Evolutionary conservation across 2,329 filamentous ascomycete genomes (phyloP), one percentile per base, ranked within the genome.

Genomic region (Verticillium alfalfae): DNA sequence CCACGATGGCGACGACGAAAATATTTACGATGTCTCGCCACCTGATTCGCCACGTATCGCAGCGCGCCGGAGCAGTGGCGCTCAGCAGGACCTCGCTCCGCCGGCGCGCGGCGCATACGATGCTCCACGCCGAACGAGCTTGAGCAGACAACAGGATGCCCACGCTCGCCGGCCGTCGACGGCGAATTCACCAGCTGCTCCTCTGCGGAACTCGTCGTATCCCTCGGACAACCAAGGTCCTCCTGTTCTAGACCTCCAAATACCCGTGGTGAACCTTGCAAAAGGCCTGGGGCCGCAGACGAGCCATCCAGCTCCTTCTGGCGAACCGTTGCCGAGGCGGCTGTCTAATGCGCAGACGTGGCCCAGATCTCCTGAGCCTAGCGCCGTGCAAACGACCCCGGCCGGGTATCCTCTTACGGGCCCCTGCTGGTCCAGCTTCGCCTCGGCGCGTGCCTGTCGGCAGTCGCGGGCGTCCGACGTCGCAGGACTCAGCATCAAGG

Each of bases 21-120:
- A 81, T 34, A 68, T 82, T 3, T 83, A 83, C 66, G 76, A 81
- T 62, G 78, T 78, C 5, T 81, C 80, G 2, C 80, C 81, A 0
- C 79, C 78, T 2, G 73, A 69, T 12, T 80, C 79, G 0, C 80
- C 80, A 5, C 64, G 65, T 7, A 10, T 58, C 9, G 26, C 56
- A 3, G 36, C 56, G 38, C 45, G 45, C n/a, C 26, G 45, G 18
- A 22, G 6, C 18, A 52, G 45, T 18, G 22, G 39, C n/a, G 22
- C 55, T 34, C 57, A 22, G 34, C 55, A 39, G 22, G 26, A 54
- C 26, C 18, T 41, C 57, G 45, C 16, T 12, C 45, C 26, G 45
- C 18, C 45, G 45, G 18, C 18, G n/a, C 22, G 45, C 57, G 41
- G 5, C 15, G 55, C 18, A 52, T 18, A 31, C 26, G 18, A 22